These are phyloP conservation scores for Oenanthe sinensis DNA, from an alignment of 129 eudicot genomes.

Conservation along the genomic window DNA sequence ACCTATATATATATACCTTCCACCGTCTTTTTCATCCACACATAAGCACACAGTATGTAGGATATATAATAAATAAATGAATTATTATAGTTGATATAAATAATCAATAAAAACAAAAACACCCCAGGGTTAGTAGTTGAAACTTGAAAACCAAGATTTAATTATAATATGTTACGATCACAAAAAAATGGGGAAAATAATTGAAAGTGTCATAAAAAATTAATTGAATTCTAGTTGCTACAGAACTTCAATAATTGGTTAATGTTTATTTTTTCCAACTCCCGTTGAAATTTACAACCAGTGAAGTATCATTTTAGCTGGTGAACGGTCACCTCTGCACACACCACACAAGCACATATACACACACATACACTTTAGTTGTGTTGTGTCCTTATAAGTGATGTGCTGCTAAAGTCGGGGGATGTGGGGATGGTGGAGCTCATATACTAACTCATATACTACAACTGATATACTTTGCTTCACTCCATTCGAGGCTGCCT, in stretches of 20 bases:
- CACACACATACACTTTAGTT: not conserved
- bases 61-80: not conserved
- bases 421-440: not conserved
- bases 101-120: too few relatives aligned
- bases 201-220: too few relatives aligned
- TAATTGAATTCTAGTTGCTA: too few relatives aligned
- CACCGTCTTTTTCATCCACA: not conserved
- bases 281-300: not conserved
- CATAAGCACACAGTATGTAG: not conserved
- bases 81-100: too few relatives aligned
- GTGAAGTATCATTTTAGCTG: not conserved
- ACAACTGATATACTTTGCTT: not conserved
- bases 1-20: not conserved
- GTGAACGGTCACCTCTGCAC: not conserved
- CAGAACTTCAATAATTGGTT: too few relatives aligned
- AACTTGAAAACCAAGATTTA: too few relatives aligned
- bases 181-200: too few relatives aligned
- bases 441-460: not conserved
- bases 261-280: too few relatives aligned
- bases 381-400: not conserved
- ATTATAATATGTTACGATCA: too few relatives aligned
- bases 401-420: slow-evolving; percentile 2
- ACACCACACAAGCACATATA: not conserved
- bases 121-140: too few relatives aligned
- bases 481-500: not conserved